phyloP scores from a whole-genome alignment of 139 green algal species.

The Chlorella vulgaris region DNA sequence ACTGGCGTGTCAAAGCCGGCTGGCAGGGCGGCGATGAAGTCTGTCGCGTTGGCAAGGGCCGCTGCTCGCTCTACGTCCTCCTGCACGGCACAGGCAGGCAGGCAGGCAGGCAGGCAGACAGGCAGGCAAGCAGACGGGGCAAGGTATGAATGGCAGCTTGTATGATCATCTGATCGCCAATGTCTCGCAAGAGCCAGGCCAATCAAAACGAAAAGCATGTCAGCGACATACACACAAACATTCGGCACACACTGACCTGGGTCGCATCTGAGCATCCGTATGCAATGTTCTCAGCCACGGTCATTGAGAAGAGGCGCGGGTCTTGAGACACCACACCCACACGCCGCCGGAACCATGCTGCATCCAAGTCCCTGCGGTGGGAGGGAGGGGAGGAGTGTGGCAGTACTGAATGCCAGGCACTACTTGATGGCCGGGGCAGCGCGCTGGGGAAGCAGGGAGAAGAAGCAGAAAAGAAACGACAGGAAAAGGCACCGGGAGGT shows the following conservation, averaged over 20 bases:
- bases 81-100: not conserved
- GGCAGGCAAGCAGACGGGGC: not conserved
- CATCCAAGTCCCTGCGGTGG: slow-evolving; percentile 56
- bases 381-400: too few species aligned
- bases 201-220: too few species aligned
- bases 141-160: not conserved
- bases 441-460: too few species aligned
- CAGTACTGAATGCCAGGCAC: too few species aligned
- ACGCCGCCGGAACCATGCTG: slow-evolving; percentile 66
- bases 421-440: not conserved
- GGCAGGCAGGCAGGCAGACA: not conserved
- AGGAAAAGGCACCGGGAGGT: too few species aligned
- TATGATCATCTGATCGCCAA: too few species aligned
- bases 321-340: slow-evolving; percentile 78
- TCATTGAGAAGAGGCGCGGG: slow-evolving; percentile 69
- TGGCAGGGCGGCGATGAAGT: slow-evolving; percentile 77
- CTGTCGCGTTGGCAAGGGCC: slow-evolving; percentile 68
- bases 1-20: slow-evolving; percentile 75
- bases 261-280: slow-evolving; percentile 61
- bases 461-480: too few species aligned
- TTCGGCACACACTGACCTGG: too few species aligned
- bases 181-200: too few species aligned
- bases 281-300: slow-evolving; percentile 76
- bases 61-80: slow-evolving; percentile 71
- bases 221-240: too few species aligned